Evolutionary conservation across 2,329 filamentous ascomycete species (phyloP).

Genomic region (Trichoderma endophyticum): DNA sequence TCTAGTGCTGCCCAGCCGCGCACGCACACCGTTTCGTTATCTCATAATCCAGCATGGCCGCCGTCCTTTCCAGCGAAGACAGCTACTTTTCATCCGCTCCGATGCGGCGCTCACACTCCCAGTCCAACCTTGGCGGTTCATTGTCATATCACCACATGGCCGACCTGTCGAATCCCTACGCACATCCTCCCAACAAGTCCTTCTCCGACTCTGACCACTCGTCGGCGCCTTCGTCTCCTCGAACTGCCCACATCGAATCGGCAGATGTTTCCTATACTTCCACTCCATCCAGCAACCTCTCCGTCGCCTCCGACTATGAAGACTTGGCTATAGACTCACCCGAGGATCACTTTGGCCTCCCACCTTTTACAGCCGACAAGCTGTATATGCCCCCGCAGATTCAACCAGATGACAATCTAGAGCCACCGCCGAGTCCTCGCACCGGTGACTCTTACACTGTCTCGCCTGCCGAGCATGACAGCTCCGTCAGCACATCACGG

Average conservation of each 20-base stretch:
- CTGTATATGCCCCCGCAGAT: constrained; percentile 39
- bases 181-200: constrained; percentile 38
- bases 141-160: constrained; percentile 41
- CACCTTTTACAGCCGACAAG: constrained; percentile 45
- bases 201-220: constrained; percentile 49
- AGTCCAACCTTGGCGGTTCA: constrained; percentile 51
- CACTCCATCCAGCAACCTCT: constrained; percentile 62
- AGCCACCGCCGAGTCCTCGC: constrained; percentile 50
- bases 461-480: constrained; percentile 54
- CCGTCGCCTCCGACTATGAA: constrained; percentile 57
- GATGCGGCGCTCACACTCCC: constrained; percentile 59
- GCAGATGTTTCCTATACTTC: constrained; percentile 58
- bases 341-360: constrained; percentile 47
- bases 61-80: constrained; percentile 56
- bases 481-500: constrained; percentile 49
- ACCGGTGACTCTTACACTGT: constrained; percentile 49
- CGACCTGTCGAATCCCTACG: constrained; percentile 46
- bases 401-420: constrained; percentile 40
- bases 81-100: constrained; percentile 54
- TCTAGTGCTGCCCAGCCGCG: constrained; percentile 7
- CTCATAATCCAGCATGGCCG: constrained; percentile 45
- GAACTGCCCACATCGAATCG: constrained; percentile 49
- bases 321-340: constrained; percentile 45
- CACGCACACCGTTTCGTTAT: background rate
- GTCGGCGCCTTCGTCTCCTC: constrained; percentile 56